A percentile compares a stretch with the other conserved stretches of the same genome.
Evolutionary conservation across 2,329 filamentous ascomycete species (phyloP).

Genomic region (Aspergillus piperis): DNA sequence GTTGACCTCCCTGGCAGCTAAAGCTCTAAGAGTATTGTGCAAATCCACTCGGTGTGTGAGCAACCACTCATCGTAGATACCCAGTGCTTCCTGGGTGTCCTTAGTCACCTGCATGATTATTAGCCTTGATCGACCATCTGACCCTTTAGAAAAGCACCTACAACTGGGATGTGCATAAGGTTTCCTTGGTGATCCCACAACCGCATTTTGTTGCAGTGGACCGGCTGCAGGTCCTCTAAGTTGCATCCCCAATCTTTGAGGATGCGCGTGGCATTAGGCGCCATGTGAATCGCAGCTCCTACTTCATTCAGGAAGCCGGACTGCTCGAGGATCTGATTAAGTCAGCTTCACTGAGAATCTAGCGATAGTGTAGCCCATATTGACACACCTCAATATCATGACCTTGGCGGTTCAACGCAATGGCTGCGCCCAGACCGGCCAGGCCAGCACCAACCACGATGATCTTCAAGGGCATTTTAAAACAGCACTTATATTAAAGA

Average conservation of each 20-base stretch:
- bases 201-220: slow-evolving; percentile 15
- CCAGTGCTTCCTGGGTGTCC: slow-evolving; percentile 6
- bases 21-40: slow-evolving; percentile 34
- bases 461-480: slow-evolving; percentile 10
- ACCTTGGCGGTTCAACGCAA: slow-evolving; percentile 10
- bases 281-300: slow-evolving; percentile 35
- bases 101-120: slow-evolving; percentile 14
- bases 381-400: slow-evolving; percentile 28
- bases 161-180: background rate
- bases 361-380: no score
- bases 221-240: slow-evolving; percentile 18
- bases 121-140: background rate
- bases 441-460: slow-evolving; percentile 16
- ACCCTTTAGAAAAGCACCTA: background rate
- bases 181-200: slow-evolving; percentile 15
- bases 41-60: slow-evolving; percentile 43
- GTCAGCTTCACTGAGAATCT: background rate
- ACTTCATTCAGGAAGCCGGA: slow-evolving; percentile 37
- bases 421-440: slow-evolving; percentile 12
- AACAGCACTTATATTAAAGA: background rate
- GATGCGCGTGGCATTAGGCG: slow-evolving; percentile 34
- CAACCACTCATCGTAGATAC: slow-evolving; percentile 19
- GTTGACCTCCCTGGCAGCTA: slow-evolving; percentile 27
- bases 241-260: slow-evolving; percentile 32
- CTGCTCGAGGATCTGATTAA: slow-evolving; percentile 25